phyloP scores from a whole-genome alignment of 495 filamentous ascomycete species.

The Xylona heveae region DNA sequence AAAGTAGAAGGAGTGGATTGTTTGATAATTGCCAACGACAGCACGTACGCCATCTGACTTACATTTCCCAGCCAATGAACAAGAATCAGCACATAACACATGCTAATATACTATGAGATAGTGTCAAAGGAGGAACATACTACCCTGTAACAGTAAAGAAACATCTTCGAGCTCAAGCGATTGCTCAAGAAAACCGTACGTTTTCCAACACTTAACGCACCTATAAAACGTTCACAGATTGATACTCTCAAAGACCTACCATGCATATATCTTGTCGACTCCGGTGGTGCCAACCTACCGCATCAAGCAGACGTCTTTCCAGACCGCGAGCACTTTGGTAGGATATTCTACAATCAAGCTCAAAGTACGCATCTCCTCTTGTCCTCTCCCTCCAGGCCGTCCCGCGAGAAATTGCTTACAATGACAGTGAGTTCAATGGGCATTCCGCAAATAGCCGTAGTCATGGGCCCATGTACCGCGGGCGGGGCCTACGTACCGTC shows the following conservation, averaged over 20 bases:
- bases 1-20: constrained; percentile 79
- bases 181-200: constrained; percentile 68
- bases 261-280: constrained; percentile 93
- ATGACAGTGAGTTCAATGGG: constrained; percentile 42
- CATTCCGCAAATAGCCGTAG: constrained; percentile 85
- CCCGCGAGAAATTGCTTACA: background rate
- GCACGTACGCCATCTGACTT: constrained; percentile 29
- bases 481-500: constrained; percentile 91
- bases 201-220: background rate
- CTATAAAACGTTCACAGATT: background rate
- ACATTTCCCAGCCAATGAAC: background rate
- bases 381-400: background rate
- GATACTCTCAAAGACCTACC: constrained; percentile 24
- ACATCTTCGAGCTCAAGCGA: constrained; percentile 78
- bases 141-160: constrained; percentile 98
- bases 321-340: constrained; percentile 84
- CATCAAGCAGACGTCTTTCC: constrained; percentile 96
- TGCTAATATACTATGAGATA: constrained; percentile 6
- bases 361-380: constrained; percentile 30
- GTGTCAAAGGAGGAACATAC: constrained; percentile 95
- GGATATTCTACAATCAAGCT: constrained; percentile 99
- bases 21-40: constrained; percentile 92
- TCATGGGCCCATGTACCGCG: constrained; percentile 95
- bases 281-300: constrained; percentile 86
- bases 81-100: background rate